Evolutionary conservation across 345 rosid species (phyloP).

Genomic region (Melaleuca quinquenervia): DNA sequence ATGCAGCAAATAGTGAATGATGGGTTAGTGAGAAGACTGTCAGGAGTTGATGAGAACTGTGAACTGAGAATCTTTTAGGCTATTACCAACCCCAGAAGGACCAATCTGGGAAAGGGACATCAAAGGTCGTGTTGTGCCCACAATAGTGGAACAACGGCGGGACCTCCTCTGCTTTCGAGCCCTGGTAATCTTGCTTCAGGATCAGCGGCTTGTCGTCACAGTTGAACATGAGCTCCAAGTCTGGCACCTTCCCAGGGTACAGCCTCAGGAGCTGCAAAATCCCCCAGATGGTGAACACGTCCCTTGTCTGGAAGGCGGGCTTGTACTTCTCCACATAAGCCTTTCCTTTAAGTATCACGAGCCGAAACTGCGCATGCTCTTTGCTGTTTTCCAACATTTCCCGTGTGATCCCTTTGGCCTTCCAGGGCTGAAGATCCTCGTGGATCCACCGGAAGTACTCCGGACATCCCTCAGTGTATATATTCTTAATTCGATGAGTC

Average conservation of each 20-base stretch:
- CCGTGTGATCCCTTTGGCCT: constrained; percentile 11
- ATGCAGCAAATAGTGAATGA: constrained; percentile 4
- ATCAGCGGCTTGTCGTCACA: constrained; percentile 21
- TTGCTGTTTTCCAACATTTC: constrained; percentile 9
- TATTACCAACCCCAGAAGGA: constrained; percentile 77
- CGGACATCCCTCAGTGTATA: constrained; percentile 6
- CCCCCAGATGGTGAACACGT: constrained; percentile 25
- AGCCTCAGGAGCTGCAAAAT: constrained; percentile 21
- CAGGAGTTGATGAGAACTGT: constrained; percentile 8
- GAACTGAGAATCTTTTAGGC: constrained; percentile 13
- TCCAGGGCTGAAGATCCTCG: constrained; percentile 28
- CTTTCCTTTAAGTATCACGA: constrained; percentile 19
- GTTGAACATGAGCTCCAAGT: constrained; percentile 24
- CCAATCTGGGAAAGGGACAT: constrained; percentile 62
- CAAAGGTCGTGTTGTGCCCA: constrained; percentile 1
- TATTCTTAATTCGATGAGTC: neutral
- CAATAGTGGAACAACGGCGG: constrained; percentile 40
- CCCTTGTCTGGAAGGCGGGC: constrained; percentile 20
- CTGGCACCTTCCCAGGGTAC: constrained; percentile 26
- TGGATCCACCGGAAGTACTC: constrained; percentile 25
- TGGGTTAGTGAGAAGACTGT: constrained; percentile 38
- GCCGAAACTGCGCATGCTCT: constrained; percentile 14
- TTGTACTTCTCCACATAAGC: constrained; percentile 18
- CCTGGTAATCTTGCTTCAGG: constrained; percentile 1
- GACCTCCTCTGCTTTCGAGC: neutral